Evolutionary conservation across 1,284 basidiomycete genomes (phyloP), one percentile per base, ranked within the genome.

Genomic region (Takashimella koratensis): DNA sequence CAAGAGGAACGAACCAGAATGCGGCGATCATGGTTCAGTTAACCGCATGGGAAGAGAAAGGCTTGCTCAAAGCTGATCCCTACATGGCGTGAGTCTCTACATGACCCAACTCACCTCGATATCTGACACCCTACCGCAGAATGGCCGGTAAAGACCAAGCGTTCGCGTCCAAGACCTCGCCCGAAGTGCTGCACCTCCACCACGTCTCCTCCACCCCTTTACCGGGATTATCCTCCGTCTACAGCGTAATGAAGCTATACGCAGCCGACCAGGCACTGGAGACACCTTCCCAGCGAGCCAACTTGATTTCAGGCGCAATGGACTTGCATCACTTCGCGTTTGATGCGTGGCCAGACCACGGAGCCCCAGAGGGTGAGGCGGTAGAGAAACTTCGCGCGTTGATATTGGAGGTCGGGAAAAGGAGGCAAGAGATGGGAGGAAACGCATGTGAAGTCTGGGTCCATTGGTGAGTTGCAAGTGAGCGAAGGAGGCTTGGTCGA

Each of bases 261-360:
- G 16, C 30, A 8, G 30, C 30, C 16, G 30, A 36, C 30, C 8
- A 36, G 16, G 16, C 30, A 36, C 16, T 36, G 30, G 30, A 36
- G 30, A 36, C 30, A 36, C 30, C 30, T 8, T 8, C 30, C 10
- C 30, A 36, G 16, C 8, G 30, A 16, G 30, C 30, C 16, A 8
- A 36, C 16, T 36, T 36, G 30, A 36, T 8, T 36, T 8, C 16
- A 22, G 40, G 52, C 6, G 48, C 39, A 0, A 59, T 66, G 39
- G 42, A 21, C 4, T 36, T 74, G 5, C 53, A 56, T 43, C 73
- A 75, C 58, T 75, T 71, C 53, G 59, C 62, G 39, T 75, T 68
- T 47, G 57, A 63, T n/a, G 64, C 59, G 16, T 75, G 73, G 73
- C 71, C 71, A 3, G 73, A 75, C 55, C 66, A 70, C 52, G 73